phyloP scores from a whole-genome alignment of 1,139 yeast genomes.

The Suzukiozyma palmioleophila region DNA sequence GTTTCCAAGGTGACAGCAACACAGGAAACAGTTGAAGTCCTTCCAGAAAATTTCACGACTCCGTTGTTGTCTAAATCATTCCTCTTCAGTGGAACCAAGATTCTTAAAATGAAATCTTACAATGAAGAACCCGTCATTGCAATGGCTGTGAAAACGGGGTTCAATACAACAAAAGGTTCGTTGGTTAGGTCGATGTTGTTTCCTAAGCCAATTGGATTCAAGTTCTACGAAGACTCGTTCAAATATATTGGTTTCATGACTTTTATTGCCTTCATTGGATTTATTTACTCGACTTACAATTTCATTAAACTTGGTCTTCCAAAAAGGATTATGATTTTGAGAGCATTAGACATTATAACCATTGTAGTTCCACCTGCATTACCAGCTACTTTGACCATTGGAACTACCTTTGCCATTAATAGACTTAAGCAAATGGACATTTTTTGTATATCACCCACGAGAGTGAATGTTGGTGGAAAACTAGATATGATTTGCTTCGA shows the following conservation, averaged over 20 bases:
- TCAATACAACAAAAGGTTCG: constrained; percentile 94
- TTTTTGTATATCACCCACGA: constrained; percentile 88
- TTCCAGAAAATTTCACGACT: constrained; percentile 60
- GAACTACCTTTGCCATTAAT: constrained; percentile 85
- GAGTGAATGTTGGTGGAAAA: constrained; percentile 93
- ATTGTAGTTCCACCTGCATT: constrained; percentile 98
- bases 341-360: constrained; percentile 91
- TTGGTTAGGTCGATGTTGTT: constrained; percentile 91
- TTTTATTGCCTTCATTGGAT: constrained; percentile 77
- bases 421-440: constrained; percentile 63
- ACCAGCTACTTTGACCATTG: constrained; percentile 95
- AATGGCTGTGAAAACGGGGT: constrained; percentile 84
- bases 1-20: constrained; percentile 74
- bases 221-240: constrained; percentile 90
- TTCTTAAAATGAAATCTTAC: constrained; percentile 70
- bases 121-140: constrained; percentile 79
- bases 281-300: constrained; percentile 75
- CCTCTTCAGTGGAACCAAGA: constrained; percentile 82
- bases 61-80: constrained; percentile 68
- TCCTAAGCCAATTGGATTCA: constrained; percentile 92
- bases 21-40: constrained; percentile 51
- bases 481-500: constrained; percentile 89
- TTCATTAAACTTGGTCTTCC: constrained; percentile 75
- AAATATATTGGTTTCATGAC: constrained; percentile 95
- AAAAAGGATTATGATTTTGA: constrained; percentile 62